Base-by-base conservation (phyloP, 345 rosid genomes). In the Pistacia atlantica region DNA sequence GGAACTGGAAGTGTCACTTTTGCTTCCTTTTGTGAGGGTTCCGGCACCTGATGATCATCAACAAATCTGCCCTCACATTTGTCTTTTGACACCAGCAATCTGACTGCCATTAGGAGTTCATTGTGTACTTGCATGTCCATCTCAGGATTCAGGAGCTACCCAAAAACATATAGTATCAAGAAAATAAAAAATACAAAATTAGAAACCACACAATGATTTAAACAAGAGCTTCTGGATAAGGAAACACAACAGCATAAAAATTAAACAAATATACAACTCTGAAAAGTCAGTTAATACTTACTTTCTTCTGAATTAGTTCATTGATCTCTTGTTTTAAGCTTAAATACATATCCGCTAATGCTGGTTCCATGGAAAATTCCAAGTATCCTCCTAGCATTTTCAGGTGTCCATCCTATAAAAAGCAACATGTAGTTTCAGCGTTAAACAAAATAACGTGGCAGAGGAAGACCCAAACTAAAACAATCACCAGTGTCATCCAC, bases 361-460 rank as follows among this genome's bases (percentile, higher is more conserved):
- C 80, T 57, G 98, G 96, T 74, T 92, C 86, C 98, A 95, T 90
- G 83, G 90, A 90, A 78, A 95, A 93, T 81, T 93, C 98, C 75
- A 95, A 71, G 84, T 93, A 93, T 59, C 99, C 99, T 73, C 88
- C 96, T 81, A 93, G 84, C 99, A 95, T 92, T 84, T 92, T 95
- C 74, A 95, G 89, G 84, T 92, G 97, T 66, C 99, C 99, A 82
- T 95, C 97, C 99, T 96, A 80, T 65, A 31, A 71, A 74, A 83
- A 67, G 67, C 77, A 54, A 18, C 70, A 78, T 45, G 72, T 17
- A 55, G 25, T 10, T 37, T 56, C 9, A 46, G 42, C 37, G 49
- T 20, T 1, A 42, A 5, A 42, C 6, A 5, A 75, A 72, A 67
- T 78, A 16, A 49, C 3, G 3, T 22, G 10, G 12, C 9, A 75